Evolutionary conservation across 2,329 filamentous ascomycete species (phyloP).

Genomic region (Colletotrichum incanum): DNA sequence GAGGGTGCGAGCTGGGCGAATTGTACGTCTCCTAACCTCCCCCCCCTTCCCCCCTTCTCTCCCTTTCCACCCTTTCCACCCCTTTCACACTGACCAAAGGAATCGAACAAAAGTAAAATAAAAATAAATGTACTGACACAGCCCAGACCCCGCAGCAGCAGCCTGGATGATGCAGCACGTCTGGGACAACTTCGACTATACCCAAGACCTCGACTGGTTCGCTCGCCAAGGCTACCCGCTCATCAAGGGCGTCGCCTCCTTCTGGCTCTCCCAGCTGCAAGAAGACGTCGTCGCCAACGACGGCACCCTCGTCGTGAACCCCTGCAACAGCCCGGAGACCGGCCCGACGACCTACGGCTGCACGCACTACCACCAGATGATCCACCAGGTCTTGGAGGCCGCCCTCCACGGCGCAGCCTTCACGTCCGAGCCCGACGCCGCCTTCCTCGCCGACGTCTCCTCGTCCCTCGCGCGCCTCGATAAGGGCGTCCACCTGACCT

Average conservation of each 20-base stretch:
- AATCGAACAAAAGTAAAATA: too few species aligned
- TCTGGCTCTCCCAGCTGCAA: constrained; percentile 70
- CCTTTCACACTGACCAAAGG: too few species aligned
- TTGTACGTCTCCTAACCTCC: constrained; percentile 45
- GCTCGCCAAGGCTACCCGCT: constrained; percentile 65
- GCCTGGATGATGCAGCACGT: constrained; percentile 76
- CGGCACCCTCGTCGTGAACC: constrained; percentile 68
- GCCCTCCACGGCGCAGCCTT: constrained; percentile 50
- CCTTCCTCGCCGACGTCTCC: constrained; percentile 56
- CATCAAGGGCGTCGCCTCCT: constrained; percentile 67
- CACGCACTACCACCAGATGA: constrained; percentile 68
- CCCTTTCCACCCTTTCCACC: neutral
- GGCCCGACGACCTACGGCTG: constrained; percentile 69
- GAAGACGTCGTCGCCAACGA: constrained; percentile 66
- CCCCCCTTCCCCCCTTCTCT: neutral
- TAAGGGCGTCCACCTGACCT: constrained; percentile 50
- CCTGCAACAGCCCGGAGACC: constrained; percentile 72
- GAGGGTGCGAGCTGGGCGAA: constrained; percentile 51
- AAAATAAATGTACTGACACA: constrained; percentile 57
- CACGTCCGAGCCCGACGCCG: constrained; percentile 47
- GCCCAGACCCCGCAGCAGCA: constrained; percentile 60
- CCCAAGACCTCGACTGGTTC: constrained; percentile 63
- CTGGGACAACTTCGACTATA: constrained; percentile 71
- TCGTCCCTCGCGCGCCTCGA: constrained; percentile 55
- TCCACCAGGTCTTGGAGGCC: constrained; percentile 60